Percentiles rank a stretch among this genome's conserved stretches.
Conservation (phyloP, 2,329 filamentous ascomycete genomes). For the Pestalotiopsis sp. region DNA sequence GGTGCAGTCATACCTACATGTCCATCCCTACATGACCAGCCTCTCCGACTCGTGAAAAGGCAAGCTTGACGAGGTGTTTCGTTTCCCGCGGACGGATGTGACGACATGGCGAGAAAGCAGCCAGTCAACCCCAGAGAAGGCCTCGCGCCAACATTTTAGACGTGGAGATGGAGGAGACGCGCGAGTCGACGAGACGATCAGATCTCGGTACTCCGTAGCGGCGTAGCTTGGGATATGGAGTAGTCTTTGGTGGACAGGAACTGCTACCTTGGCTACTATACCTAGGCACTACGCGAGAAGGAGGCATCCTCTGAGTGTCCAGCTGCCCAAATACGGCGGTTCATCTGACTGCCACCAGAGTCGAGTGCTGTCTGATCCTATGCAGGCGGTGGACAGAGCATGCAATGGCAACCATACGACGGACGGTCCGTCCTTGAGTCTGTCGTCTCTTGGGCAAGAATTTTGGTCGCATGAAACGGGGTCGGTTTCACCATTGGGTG, state of each 20-base stretch:
- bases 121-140: not conserved
- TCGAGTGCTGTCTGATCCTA: not conserved
- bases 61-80: not conserved
- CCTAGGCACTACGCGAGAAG: not conserved
- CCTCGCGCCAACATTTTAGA: not conserved
- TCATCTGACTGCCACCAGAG: not conserved
- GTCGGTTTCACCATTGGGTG: slow-evolving; percentile 13
- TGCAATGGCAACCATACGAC: not conserved
- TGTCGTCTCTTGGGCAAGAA: not conserved
- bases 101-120: not conserved
- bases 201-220: too few species aligned
- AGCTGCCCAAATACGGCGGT: not conserved
- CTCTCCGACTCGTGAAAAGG: not conserved
- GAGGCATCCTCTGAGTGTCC: not conserved
- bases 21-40: not conserved
- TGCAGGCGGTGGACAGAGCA: not conserved
- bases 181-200: not conserved
- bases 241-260: not conserved
- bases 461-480: slow-evolving; percentile 7
- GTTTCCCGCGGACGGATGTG: not conserved
- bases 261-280: too few species aligned
- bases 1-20: not conserved
- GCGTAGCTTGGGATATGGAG: not conserved
- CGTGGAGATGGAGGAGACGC: not conserved
- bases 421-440: not conserved